A percentile compares a stretch with the other conserved stretches of the same genome.
These are phyloP conservation scores for Geotrichum carabidarum DNA, from an alignment of 1,139 yeast species.

Conservation along the genomic window DNA sequence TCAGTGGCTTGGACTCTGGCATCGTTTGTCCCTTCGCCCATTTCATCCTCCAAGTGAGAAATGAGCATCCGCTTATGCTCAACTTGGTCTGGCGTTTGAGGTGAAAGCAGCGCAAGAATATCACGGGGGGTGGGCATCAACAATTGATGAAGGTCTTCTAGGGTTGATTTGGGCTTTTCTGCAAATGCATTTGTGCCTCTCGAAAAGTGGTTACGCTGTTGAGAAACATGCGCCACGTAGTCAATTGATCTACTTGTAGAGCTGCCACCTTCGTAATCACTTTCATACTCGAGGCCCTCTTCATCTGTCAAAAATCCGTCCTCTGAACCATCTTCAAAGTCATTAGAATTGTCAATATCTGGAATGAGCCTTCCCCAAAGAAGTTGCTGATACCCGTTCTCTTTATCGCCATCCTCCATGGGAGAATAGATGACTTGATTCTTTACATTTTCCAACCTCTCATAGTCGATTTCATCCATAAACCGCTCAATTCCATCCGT, in stretches of 20 bases:
- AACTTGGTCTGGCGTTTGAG: slow-evolving; percentile 24
- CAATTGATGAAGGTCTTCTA: slow-evolving; percentile 26
- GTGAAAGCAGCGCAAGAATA: slow-evolving; percentile 26
- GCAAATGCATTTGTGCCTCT: not conserved
- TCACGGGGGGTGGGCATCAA: slow-evolving; percentile 25
- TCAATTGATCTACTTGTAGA: slow-evolving; percentile 7
- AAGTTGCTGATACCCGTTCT: slow-evolving; percentile 19
- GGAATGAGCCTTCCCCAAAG: slow-evolving; percentile 27
- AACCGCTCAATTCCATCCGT: not conserved
- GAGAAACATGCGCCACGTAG: slow-evolving; percentile 12
- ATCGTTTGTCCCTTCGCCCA: not conserved
- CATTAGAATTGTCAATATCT: slow-evolving; percentile 28
- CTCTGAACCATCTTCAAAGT: slow-evolving; percentile 21
- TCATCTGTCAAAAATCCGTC: slow-evolving; percentile 25
- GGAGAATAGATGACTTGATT: slow-evolving; percentile 21
- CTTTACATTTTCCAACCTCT: slow-evolving; percentile 17
- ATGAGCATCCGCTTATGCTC: slow-evolving; percentile 26
- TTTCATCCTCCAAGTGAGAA: slow-evolving; percentile 14
- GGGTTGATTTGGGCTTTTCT: slow-evolving; percentile 11
- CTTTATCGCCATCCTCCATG: slow-evolving; percentile 18
- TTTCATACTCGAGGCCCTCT: slow-evolving; percentile 23
- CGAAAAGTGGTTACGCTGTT: slow-evolving; percentile 7
- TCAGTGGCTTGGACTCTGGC: not conserved
- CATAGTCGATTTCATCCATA: slow-evolving; percentile 5
- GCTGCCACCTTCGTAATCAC: slow-evolving; percentile 20